Evolutionary conservation across 1,284 basidiomycete genomes (phyloP), one percentile per base, ranked within the genome.

Genomic region (Cryptococcus neoformans): DNA sequence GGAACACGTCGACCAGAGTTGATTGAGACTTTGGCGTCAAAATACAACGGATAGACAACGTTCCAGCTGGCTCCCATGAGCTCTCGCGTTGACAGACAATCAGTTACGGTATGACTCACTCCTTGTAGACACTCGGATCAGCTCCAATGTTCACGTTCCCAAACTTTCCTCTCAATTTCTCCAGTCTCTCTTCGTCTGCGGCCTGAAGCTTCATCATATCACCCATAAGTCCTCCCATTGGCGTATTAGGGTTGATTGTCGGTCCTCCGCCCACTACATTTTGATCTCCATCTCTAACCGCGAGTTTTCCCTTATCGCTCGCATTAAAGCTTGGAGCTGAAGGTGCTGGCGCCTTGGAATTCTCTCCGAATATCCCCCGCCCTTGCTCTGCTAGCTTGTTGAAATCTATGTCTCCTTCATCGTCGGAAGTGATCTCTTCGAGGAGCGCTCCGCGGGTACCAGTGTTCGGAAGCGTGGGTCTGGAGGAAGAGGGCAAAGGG

Each of bases 1-100:
- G 87, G 79, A 37, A 98, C 85, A 53, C 93, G 84, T 42, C 95
- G 85, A 64, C 89, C 85, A 14, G 92, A 91, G 8, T 84, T 87
- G 73, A 89, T 89, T 2, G 91, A 86, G 10, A 87, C 87, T 76
- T 97, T 97, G 47, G 93, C 92, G 75, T 99, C 95, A 63, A 98
- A 86, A 79, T 98, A 98, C 69, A 96, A 89, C 3, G 95, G 95
- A 74, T 99, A 99, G 70, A 98, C 84, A 66, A 89, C 88, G 58
- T 90, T 88, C 93, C 93, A 97, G 68, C 91, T 92, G 51, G 5
- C 21, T n/a, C 16, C 36, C 7, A 41, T 58, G 47, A 59, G 54
- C 45, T 48, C 7, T 17, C 21, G 45, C 11, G 7, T 39, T 21
- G 12, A 40, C 49, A 42, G 5, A 14, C 28, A 38, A 51, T 11